Percentiles rank a stretch among this genome's conserved stretches.
Conservation (phyloP, 164 flowering plant genomes). For the Protea cynaroides region DNA sequence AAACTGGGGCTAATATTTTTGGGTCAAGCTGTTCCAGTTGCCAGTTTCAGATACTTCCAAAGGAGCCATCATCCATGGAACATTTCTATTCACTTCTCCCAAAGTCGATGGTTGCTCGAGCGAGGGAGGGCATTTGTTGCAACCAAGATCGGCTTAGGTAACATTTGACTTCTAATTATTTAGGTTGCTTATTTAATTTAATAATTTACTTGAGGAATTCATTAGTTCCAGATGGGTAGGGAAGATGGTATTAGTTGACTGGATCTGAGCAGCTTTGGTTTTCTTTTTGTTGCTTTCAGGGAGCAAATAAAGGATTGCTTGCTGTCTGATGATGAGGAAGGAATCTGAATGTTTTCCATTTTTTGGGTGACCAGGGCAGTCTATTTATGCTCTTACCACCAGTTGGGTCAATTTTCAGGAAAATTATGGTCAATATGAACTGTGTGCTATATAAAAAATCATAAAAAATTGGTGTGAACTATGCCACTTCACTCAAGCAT, state of each 20-base stretch:
- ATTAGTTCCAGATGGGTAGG: background rate
- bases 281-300: constrained; percentile 34
- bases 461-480: too few relatives aligned
- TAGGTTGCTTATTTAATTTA: background rate
- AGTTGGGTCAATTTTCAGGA: background rate
- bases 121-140: constrained; percentile 19
- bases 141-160: constrained; percentile 47
- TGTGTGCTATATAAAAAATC: background rate
- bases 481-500: background rate
- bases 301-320: constrained; percentile 78
- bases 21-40: constrained; percentile 63
- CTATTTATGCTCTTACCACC: too few relatives aligned
- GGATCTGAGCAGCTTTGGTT: background rate
- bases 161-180: constrained; percentile 7
- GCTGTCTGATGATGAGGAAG: constrained; percentile 61
- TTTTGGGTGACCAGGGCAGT: background rate
- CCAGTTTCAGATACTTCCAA: constrained; percentile 83
- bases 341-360: constrained; percentile 20
- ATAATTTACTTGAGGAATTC: background rate
- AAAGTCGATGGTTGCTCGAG: constrained; percentile 30
- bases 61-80: constrained; percentile 45
- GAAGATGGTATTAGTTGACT: background rate
- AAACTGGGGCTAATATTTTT: constrained; percentile 26
- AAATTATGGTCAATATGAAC: background rate
- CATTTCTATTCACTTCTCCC: constrained; percentile 66